Percentiles rank a stretch among this genome's conserved stretches.
Evolutionary conservation across 2,329 filamentous ascomycete genomes (phyloP).

Genomic region (Exserohilum turcica): DNA sequence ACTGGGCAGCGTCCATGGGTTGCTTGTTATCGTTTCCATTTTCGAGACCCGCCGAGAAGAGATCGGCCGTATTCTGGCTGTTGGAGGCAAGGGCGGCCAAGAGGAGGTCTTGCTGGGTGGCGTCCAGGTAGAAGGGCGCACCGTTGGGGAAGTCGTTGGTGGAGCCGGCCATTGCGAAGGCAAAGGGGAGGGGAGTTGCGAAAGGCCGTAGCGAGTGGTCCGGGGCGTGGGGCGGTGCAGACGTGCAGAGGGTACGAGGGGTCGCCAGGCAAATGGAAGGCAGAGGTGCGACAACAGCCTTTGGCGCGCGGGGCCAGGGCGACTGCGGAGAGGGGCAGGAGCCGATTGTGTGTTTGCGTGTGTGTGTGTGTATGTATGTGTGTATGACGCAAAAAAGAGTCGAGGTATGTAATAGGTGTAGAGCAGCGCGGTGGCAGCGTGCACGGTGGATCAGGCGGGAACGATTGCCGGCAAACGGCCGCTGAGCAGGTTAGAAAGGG

Average conservation of each 20-base stretch:
- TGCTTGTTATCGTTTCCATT: slow-evolving; percentile 17
- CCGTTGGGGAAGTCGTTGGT: slow-evolving; percentile 49
- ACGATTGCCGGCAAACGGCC: slow-evolving; percentile 2
- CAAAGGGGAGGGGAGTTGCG: not conserved
- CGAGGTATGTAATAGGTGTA: not conserved
- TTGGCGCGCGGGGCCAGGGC: slow-evolving; percentile 12
- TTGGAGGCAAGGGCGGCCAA: slow-evolving; percentile 55
- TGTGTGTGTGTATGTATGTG: slow-evolving; percentile 7
- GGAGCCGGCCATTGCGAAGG: slow-evolving; percentile 44
- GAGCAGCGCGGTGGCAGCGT: slow-evolving; percentile 11
- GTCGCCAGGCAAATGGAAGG: slow-evolving; percentile 6
- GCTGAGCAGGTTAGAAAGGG: not conserved
- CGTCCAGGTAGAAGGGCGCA: slow-evolving; percentile 52
- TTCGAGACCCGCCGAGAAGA: slow-evolving; percentile 32
- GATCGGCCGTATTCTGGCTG: slow-evolving; percentile 43
- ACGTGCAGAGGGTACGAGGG: slow-evolving; percentile 5
- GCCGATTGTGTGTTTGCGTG: not conserved
- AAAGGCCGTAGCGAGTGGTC: not conserved
- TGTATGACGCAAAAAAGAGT: slow-evolving; percentile 23
- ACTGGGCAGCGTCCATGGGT: slow-evolving; percentile 30
- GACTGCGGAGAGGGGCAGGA: slow-evolving; percentile 2
- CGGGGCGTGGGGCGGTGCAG: slow-evolving; percentile 3
- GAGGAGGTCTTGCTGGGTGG: slow-evolving; percentile 55
- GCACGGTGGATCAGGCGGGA: slow-evolving; percentile 17
- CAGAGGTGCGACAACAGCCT: slow-evolving; percentile 9